Evolutionary conservation across 2,329 filamentous ascomycete species (phyloP).

Genomic region (Clarireedia monteithiana): DNA sequence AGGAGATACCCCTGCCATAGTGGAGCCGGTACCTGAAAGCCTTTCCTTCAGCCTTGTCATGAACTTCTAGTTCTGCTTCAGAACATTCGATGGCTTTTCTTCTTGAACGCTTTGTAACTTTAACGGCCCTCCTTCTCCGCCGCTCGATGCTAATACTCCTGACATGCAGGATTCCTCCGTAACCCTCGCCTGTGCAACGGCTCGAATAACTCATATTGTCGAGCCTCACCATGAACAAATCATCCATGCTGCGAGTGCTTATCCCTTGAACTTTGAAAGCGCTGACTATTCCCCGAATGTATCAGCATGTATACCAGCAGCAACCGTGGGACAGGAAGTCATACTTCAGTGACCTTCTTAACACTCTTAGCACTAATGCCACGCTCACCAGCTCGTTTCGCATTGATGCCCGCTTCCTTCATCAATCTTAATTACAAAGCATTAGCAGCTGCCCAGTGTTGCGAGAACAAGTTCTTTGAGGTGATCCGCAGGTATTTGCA

Average conservation of each 20-base stretch:
- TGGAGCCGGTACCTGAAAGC: not conserved
- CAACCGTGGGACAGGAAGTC: constrained; percentile 23
- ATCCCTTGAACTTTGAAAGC: constrained; percentile 9
- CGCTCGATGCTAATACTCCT: not conserved
- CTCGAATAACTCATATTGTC: too few species aligned
- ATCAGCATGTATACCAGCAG: not conserved
- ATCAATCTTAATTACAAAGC: constrained; percentile 48
- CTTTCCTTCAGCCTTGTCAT: not conserved
- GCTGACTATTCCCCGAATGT: not conserved
- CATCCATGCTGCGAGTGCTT: not conserved
- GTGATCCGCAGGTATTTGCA: not conserved
- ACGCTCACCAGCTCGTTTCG: constrained; percentile 66
- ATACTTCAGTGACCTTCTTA: constrained; percentile 67
- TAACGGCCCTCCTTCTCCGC: not conserved
- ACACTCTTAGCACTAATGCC: constrained; percentile 68
- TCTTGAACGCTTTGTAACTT: too few species aligned
- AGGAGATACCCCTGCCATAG: not conserved
- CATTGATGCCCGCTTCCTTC: constrained; percentile 70
- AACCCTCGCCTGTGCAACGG: too few species aligned
- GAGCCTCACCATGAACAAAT: too few species aligned
- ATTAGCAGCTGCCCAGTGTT: too few species aligned
- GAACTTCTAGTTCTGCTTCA: too few species aligned
- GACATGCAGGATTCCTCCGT: not conserved
- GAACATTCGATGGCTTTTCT: too few species aligned
- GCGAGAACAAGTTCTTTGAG: not conserved